Base-by-base conservation (phyloP, 768 basidiomycete species). In the Pisolithus microcarpus region DNA sequence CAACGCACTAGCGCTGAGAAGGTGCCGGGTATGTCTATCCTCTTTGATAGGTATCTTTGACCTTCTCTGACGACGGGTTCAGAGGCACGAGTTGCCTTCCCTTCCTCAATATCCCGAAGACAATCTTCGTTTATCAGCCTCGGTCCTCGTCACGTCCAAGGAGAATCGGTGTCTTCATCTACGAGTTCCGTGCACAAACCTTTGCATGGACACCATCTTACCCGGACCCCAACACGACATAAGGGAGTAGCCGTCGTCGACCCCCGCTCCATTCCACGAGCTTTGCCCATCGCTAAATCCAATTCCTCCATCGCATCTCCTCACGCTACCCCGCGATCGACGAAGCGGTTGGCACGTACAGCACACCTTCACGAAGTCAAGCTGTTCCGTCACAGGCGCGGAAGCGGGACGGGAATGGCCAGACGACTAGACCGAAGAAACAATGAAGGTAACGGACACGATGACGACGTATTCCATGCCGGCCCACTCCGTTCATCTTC, bases 341-440 rank as follows among this genome's bases (percentile, higher is more conserved):
- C 77, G 16, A 78, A 75, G 54, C 74, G 73, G 36, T 82, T 81
- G 76, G 84, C 84, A 19, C 70, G 81, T 36, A 82, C 72, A 0
- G 80, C 85, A 3, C 85, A 87, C 69, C 56, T 87, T 43, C 85
- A 87, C 55, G 81, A 84, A 59, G 78, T 85, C 51, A 75, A 70
- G 48, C 40, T 51, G 1, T 16, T 36, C 9, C 56, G 48, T 2
- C 59, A 56, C 45, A 46, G 55, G 38, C 43, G 53, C 1, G 58
- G 54, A 2, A 56, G 54, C 21, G 50, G 48, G 2, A 36, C 34
- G 13, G 34, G 34, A 15, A 34, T 34, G 11, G 52, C 42, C 16
- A 63, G 39, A 26, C 55, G 52, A 0, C n/a, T 38, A 8, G 49
- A 39, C 7, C 34, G 7, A 9, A 9, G 55, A 42, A 53, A 24